These are phyloP conservation scores for Nannochloropsis salina DNA, from an alignment of 108 stramenopile species.

Conservation along the genomic window DNA sequence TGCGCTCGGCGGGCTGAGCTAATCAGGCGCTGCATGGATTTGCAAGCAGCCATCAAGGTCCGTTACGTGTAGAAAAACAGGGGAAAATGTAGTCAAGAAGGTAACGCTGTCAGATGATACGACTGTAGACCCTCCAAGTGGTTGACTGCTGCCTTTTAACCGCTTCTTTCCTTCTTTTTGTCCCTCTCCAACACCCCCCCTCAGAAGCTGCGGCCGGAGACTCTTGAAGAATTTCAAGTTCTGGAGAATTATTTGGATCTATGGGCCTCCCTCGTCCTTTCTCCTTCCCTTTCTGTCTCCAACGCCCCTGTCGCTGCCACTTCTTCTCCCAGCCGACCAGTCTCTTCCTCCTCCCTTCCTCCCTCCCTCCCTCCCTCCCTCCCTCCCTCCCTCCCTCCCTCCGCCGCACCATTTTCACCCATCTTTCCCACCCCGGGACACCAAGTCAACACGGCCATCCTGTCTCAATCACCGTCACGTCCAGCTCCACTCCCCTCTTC, in stretches of 20 bases:
- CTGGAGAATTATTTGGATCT: not conserved
- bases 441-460: no score
- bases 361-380: not conserved
- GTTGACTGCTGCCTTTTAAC: not conserved
- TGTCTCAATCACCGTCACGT: no score
- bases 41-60: no score
- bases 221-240: not conserved
- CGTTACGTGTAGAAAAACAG: no score
- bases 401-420: slow-evolving; percentile 1
- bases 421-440: no score
- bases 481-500: no score
- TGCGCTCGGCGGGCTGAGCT: no score
- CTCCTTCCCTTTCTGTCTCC: not conserved
- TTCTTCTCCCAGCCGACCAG: no score
- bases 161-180: not conserved
- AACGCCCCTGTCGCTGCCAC: not conserved
- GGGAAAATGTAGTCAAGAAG: no score
- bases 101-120: no score
- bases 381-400: not conserved
- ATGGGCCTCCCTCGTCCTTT: not conserved
- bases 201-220: not conserved
- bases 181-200: not conserved
- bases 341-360: not conserved
- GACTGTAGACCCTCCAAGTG: no score
- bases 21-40: no score